Base-by-base conservation (phyloP, 2,329 filamentous ascomycete species). In the Zelopaecilomyces penicillatus region DNA sequence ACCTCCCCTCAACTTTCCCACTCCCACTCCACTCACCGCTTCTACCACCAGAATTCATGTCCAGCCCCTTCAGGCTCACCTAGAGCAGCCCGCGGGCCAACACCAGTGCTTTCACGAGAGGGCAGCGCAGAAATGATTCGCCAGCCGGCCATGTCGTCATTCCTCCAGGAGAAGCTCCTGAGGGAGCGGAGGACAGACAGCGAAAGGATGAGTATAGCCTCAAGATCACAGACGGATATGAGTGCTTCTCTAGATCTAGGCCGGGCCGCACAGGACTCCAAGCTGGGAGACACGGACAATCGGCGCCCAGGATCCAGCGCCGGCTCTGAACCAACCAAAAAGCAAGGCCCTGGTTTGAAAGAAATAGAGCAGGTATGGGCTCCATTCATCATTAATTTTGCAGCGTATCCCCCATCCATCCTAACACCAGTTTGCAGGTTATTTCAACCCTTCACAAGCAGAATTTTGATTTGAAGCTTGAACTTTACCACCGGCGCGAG, bases 391-490 rank as follows among this genome's bases (percentile, higher is more conserved):
- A 39, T n/a, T 10, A 35, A 19, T 6, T 38, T 6, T 8, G n/a
- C 19, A 9, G 19, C 19, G 19, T 19, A 19, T 19, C 19, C 19
- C 19, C 19, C 19, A 19, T 19, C 19, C 19, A 19, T 19, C 7
- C 19, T 41, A 47, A 53, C 44, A 30, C 12, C 30, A 7, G 36
- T 39, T 37, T 3, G 30, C 33, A 84, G 74, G 77, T 81, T 43
- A 65, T 87, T 42, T 84, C 83, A 4, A 81, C 71, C 2, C 64
- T 87, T 26, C 80, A 83, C 60, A 88, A 88, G 58, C 78, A 86
- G 63, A 88, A 87, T 55, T 88, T 87, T 53, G 83, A 86, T 52
- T 70, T 88, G 36, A 87, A 88, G 60, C 68, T 87, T 30, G 83
- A 87, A 57, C 63, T 88, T 1, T 85, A 76, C 53, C 82, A 87